Conservation (phyloP, 805 yeast genomes). For the Saccharomycopsis fibuligera region DNA sequence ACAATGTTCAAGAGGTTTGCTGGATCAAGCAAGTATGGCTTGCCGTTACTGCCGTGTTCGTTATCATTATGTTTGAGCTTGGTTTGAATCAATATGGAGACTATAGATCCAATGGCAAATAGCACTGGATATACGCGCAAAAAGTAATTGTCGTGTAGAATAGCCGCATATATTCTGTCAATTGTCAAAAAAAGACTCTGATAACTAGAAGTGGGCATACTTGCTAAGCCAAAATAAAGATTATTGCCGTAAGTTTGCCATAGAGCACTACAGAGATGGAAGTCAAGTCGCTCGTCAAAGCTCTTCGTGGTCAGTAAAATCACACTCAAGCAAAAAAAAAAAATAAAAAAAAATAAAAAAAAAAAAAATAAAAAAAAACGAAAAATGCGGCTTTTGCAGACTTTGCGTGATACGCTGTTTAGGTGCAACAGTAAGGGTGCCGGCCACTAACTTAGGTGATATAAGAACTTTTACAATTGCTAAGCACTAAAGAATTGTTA, state of each 20-base stretch:
- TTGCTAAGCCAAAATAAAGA: too few relatives aligned
- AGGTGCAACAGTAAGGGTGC: too few relatives aligned
- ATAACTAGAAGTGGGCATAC: background rate
- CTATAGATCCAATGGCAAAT: background rate
- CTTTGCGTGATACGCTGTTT: too few relatives aligned
- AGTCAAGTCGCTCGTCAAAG: too few relatives aligned
- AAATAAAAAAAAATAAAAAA: background rate
- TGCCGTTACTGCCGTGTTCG: background rate
- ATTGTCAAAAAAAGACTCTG: background rate
- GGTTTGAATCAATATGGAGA: background rate
- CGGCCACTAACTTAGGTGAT: too few relatives aligned
- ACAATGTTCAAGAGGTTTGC: slow-evolving; percentile 9
- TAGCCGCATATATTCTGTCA: background rate
- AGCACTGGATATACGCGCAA: background rate
- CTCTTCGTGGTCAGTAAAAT: background rate
- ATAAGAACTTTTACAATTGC: too few relatives aligned
- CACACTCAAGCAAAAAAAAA: background rate
- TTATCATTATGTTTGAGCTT: background rate
- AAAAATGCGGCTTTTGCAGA: background rate
- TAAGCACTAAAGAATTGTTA: too few relatives aligned
- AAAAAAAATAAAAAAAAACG: background rate
- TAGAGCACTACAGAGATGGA: too few relatives aligned
- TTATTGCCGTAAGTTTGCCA: too few relatives aligned
- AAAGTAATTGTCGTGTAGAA: background rate
- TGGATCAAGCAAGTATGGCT: background rate